Conservation (phyloP, 2,329 filamentous ascomycete genomes). For the Tolypocladium ovalisporum region DNA sequence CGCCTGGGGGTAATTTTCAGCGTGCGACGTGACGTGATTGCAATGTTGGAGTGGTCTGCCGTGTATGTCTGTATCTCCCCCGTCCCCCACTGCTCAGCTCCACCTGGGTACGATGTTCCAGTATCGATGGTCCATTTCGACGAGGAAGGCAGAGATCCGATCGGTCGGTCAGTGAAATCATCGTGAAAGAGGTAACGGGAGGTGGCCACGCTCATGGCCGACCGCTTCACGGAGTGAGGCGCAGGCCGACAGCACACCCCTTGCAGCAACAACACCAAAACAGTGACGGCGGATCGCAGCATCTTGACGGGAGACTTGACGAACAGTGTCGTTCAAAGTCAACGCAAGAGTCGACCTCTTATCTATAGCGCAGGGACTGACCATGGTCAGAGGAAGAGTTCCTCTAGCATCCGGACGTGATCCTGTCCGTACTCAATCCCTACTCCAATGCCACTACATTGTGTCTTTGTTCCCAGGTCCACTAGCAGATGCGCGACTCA, state of each 20-base stretch:
- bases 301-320: not conserved
- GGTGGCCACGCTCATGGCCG: not conserved
- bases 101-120: constrained; percentile 36
- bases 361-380: not conserved
- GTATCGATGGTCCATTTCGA: constrained; percentile 31
- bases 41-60: constrained; percentile 24
- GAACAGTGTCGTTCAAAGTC: not conserved
- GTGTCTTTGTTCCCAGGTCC: not conserved
- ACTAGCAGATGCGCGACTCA: not conserved
- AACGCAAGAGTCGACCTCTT: not conserved
- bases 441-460: not conserved
- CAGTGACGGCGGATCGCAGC: not conserved
- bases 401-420: not conserved
- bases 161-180: constrained; percentile 10
- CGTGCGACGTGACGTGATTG: constrained; percentile 21
- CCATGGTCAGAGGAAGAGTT: not conserved
- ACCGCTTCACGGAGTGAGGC: not conserved
- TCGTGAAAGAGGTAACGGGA: constrained; percentile 15
- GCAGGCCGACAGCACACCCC: not conserved
- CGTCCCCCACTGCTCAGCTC: constrained; percentile 35
- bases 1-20: constrained; percentile 23
- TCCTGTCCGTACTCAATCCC: not conserved
- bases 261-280: not conserved
- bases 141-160: constrained; percentile 16
- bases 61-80: constrained; percentile 37